phyloP scores from a whole-genome alignment of 78 protist genomes.

The Dictyostelium citrinum region DNA sequence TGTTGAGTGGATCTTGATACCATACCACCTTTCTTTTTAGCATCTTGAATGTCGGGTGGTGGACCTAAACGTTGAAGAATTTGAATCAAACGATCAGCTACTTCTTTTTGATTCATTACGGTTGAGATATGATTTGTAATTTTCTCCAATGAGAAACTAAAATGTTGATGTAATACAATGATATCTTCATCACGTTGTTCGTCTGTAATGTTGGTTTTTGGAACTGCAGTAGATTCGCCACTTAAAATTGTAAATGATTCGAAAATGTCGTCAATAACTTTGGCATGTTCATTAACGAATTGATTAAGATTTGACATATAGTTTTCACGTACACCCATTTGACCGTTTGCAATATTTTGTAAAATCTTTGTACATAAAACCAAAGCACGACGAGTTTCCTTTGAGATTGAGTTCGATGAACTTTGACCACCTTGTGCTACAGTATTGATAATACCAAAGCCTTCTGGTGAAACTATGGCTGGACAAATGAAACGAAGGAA shows the following conservation, averaged over 20 bases:
- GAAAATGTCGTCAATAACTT: conserved; percentile 38
- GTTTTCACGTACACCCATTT: conserved; percentile 70
- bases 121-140: not conserved
- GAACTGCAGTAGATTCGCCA: not conserved
- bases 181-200: conserved; percentile 50
- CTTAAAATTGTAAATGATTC: conserved; percentile 24
- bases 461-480: conserved; percentile 53
- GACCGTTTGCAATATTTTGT: conserved; percentile 81
- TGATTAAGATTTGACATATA: conserved; percentile 53
- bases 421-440: not conserved
- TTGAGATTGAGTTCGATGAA: not conserved
- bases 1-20: conserved; percentile 15
- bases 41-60: conserved; percentile 49
- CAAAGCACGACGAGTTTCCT: conserved; percentile 55
- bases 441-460: conserved; percentile 27
- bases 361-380: conserved; percentile 46
- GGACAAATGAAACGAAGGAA: conserved; percentile 73
- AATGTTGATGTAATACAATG: conserved; percentile 25
- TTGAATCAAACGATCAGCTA: conserved; percentile 21
- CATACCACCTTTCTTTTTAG: not conserved
- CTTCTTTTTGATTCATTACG: conserved; percentile 21
- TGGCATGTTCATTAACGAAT: conserved; percentile 43
- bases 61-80: conserved; percentile 68
- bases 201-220: conserved; percentile 5
- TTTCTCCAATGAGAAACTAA: conserved; percentile 1